Base-by-base conservation (phyloP, 805 yeast genomes). In the Candida xiaguanensis region DNA sequence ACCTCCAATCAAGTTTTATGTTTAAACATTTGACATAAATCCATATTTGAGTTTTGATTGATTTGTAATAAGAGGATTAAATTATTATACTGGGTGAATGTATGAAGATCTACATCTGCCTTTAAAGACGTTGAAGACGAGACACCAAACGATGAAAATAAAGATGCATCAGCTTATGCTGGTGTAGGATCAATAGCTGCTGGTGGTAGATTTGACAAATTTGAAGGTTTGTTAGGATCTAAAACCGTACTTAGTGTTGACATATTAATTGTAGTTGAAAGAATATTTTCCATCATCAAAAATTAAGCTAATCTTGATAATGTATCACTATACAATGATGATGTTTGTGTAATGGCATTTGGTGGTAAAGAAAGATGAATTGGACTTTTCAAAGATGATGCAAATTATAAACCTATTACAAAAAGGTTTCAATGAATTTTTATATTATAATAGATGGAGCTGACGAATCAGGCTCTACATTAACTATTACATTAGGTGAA, bases 181-280 rank as follows among this genome's bases (percentile, higher is more conserved):
- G 99, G 99, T 52, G 96, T 91, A 31, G 99, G 99, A 25, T 93
- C 99, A 5, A 89, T 93, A 55, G 96, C 96, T 37, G 99, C 96
- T 36, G 99, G 99, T 67, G 99, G 99, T 48, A 86, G 99, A 64
- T 93, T 93, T 64, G 99, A 93, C 63, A 84, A 85, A 54, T 77
- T 93, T 44, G 98, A 93, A 27, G 96, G 96, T 51, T 93, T 93
- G 99, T 93, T 93, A 60, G 82, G 81, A 50, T 89, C 93, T 50
- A 87, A 86, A 65, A 83, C 90, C 16, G 89, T 93, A 56, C 99
- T 99, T 19, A 93, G 99, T 71, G 95, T 93, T 40, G 99, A 99
- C 61, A 72, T 91, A 39, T 93, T 98, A 2, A 91, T 93, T 55
- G 99, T 99, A 56, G 91, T 93, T 40, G 99, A 93, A 68, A 80